Conservation (phyloP, 2,329 filamentous ascomycete genomes). For the Bipolaris sorokiniana region DNA sequence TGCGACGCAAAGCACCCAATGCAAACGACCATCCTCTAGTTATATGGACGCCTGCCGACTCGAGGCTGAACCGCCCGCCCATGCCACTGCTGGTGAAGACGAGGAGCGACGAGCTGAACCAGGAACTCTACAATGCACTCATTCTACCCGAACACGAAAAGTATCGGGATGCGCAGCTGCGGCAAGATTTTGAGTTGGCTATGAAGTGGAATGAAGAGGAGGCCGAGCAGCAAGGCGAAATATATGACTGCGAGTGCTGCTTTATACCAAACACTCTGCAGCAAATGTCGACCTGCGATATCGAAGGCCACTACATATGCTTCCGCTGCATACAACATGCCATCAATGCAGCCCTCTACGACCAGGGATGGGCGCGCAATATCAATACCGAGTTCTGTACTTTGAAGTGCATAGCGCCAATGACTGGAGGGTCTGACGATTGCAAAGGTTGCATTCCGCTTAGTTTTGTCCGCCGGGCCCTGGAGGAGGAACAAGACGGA, state of each 20-base stretch:
- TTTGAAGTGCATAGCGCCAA: conserved; percentile 81
- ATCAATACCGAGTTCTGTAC: conserved; percentile 76
- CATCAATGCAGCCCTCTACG: conserved; percentile 86
- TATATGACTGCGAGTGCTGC: conserved; percentile 78
- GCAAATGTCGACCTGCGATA: conserved; percentile 73
- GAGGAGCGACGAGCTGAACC: conserved; percentile 62
- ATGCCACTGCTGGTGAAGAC: conserved; percentile 70
- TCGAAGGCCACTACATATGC: conserved; percentile 74
- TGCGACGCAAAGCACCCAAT: conserved; percentile 65
- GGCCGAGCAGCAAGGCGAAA: conserved; percentile 54
- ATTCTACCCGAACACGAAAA: conserved; percentile 52
- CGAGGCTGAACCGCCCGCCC: conserved; percentile 59
- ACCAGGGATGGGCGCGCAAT: conserved; percentile 86
- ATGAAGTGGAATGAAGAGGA: conserved; percentile 56
- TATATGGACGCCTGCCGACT: conserved; percentile 66
- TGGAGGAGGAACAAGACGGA: conserved; percentile 72
- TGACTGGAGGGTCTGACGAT: conserved; percentile 55
- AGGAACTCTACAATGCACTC: conserved; percentile 56
- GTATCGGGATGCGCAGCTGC: conserved; percentile 49
- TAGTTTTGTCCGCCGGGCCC: conserved; percentile 73
- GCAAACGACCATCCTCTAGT: conserved; percentile 64
- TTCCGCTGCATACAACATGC: conserved; percentile 82
- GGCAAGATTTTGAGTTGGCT: conserved; percentile 52
- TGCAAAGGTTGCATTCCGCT: conserved; percentile 77
- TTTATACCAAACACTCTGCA: conserved; percentile 75